Percentiles rank a stretch among this genome's conserved stretches.
Evolutionary conservation across 768 basidiomycete species (phyloP).

Genomic region (Mycena sanguinolenta): DNA sequence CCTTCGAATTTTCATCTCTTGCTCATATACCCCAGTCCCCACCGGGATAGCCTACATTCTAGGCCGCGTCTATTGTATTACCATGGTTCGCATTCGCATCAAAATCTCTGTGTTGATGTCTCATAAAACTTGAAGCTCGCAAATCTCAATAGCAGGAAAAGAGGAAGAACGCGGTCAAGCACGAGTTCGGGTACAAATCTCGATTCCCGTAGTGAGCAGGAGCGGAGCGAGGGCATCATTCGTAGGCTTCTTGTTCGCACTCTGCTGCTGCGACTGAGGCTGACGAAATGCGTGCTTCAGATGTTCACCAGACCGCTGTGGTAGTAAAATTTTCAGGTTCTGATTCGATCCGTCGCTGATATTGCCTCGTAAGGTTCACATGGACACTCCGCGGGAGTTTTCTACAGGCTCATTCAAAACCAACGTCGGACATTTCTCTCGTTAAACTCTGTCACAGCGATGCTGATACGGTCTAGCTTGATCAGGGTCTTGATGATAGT

Average conservation of each 20-base stretch:
- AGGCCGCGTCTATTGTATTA: background rate
- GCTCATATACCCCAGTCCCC: background rate
- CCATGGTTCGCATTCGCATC: background rate
- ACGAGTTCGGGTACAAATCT: background rate
- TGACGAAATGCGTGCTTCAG: constrained; percentile 18
- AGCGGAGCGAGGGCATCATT: no score
- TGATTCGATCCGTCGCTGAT: constrained; percentile 16
- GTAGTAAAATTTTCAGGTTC: constrained; percentile 16
- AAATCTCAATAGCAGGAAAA: constrained; percentile 16
- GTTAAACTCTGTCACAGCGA: background rate
- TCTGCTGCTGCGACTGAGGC: background rate
- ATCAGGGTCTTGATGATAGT: background rate
- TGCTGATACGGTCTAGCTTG: background rate
- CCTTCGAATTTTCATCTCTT: background rate
- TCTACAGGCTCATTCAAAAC: no score
- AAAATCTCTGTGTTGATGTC: background rate
- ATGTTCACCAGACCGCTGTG: constrained; percentile 4
- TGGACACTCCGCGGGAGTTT: background rate
- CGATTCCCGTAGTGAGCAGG: constrained; percentile 3
- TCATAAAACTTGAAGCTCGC: constrained; percentile 19
- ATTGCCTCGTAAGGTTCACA: no score
- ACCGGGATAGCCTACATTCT: background rate
- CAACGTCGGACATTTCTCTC: background rate
- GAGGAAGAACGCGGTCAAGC: constrained; percentile 9
- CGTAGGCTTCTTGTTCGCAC: constrained; percentile 11